Evolutionary conservation across 345 rosid genomes (phyloP), one percentile per base, ranked within the genome.

Genomic region (Raphanus sativus): DNA sequence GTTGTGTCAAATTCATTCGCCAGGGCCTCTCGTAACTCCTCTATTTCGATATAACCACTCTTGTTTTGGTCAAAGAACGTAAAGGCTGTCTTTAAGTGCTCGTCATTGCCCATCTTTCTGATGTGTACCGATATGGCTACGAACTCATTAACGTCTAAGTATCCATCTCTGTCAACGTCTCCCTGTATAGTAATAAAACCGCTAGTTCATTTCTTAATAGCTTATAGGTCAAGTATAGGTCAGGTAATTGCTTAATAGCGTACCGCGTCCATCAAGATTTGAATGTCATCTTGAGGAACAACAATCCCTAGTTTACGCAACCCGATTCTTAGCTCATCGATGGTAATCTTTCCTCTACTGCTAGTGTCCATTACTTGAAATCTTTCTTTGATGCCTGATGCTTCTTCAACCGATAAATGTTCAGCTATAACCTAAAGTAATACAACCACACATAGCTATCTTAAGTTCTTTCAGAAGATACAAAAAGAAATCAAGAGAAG

Each of bases 221-320:
- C 96, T 86, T 84, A 2, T 48, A 13, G 2, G 54, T 48, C 16
- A 12, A 48, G 54, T 48, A 48, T 38, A 38, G 12, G 45, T 38
- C 45, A 38, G 9, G 45, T 8, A 7, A 40, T 42, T 42, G 4
- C 52, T 42, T 42, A 42, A 25, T 61, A 6, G 77, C 97, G 85
- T 84, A 95, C 99, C 10, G 97, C 97, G 4, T 93, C 98, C 99
- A 95, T 95, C 52, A 95, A 82, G 74, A 93, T 93, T 82, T 90
- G 96, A 84, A 95, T 84, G 78, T 95, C 99, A 7, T 88, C 71
- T 65, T 93, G 97, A 4, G 96, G 77, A 70, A 95, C 69, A 16
- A 66, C 82, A 75, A 69, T 58, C n/a, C 97, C 97, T 67, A 95
- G 92, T 84, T 87, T 88, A 38, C 85, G 88, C 78, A 95, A 83